phyloP scores from a whole-genome alignment of 2,329 filamentous ascomycete species.

The Phaeomoniella chlamydospora region DNA sequence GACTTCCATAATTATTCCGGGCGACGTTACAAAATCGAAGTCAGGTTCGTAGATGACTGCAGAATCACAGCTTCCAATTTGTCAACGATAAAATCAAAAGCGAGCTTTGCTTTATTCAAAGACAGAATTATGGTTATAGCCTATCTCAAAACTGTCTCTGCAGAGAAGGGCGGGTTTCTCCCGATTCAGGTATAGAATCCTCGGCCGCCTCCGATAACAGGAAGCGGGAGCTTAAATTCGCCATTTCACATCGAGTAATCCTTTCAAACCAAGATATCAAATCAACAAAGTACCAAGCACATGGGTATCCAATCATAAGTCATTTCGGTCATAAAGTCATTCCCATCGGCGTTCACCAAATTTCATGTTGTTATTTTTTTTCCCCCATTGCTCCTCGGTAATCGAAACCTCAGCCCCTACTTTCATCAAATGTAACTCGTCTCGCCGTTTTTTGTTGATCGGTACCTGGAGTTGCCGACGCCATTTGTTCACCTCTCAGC shows the following conservation, averaged over 20 bases:
- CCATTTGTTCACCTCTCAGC: constrained; percentile 12
- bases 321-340: background rate
- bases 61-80: no score
- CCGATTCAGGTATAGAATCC: background rate
- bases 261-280: background rate
- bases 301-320: background rate
- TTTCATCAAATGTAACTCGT: background rate
- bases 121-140: no score
- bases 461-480: background rate
- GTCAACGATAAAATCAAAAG: no score
- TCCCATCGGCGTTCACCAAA: no score
- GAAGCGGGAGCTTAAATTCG: background rate
- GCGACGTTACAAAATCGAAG: background rate
- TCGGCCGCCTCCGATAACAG: background rate
- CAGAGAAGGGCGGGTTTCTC: background rate
- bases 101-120: no score
- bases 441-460: background rate
- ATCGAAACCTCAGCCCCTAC: background rate
- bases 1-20: constrained; percentile 1
- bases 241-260: background rate
- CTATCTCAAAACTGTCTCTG: no score
- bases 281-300: background rate
- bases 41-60: no score
- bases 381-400: no score
- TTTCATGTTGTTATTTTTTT: no score